Evolutionary conservation across 805 yeast genomes (phyloP).

Genomic region (Metschnikowia gruessii): DNA sequence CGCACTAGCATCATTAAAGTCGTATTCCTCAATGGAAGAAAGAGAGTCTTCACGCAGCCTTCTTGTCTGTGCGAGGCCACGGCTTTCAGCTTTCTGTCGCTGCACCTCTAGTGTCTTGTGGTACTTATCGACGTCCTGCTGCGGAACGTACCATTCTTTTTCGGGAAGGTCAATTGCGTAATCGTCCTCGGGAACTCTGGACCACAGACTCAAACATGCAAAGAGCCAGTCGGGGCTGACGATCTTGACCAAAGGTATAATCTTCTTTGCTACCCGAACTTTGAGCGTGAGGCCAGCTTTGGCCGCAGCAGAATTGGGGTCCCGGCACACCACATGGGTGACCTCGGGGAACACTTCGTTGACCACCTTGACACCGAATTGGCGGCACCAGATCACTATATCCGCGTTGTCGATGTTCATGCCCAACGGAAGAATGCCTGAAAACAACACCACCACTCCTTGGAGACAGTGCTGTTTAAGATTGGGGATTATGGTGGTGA

Average conservation of each 20-base stretch:
- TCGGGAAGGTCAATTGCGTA: slow-evolving; percentile 52
- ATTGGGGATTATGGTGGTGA: slow-evolving; percentile 67
- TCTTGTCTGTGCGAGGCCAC: slow-evolving; percentile 18
- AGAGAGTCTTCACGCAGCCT: slow-evolving; percentile 35
- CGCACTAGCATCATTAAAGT: slow-evolving; percentile 41
- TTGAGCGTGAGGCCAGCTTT: slow-evolving; percentile 60
- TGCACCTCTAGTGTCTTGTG: slow-evolving; percentile 28
- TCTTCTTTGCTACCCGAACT: slow-evolving; percentile 71
- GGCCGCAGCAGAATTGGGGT: slow-evolving; percentile 35
- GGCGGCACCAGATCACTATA: slow-evolving; percentile 86
- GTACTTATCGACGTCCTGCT: slow-evolving; percentile 46
- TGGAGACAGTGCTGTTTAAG: slow-evolving; percentile 67
- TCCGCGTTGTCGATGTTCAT: slow-evolving; percentile 70
- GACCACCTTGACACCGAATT: slow-evolving; percentile 86
- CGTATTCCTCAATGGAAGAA: slow-evolving; percentile 34
- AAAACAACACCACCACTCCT: slow-evolving; percentile 70
- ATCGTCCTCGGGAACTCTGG: slow-evolving; percentile 57
- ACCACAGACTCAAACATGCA: slow-evolving; percentile 80
- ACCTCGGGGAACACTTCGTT: slow-evolving; percentile 64
- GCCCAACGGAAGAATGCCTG: slow-evolving; percentile 90
- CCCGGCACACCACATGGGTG: slow-evolving; percentile 85
- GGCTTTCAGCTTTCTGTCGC: slow-evolving; percentile 14
- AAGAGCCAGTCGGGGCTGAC: slow-evolving; percentile 93
- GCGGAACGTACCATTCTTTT: slow-evolving; percentile 41
- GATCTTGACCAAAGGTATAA: slow-evolving; percentile 62